A percentile compares a stretch with the other conserved stretches of the same genome.
These are phyloP conservation scores for Lasiosphaeriaceae sp. DNA, from an alignment of 495 filamentous ascomycete species.

Conservation along the genomic window DNA sequence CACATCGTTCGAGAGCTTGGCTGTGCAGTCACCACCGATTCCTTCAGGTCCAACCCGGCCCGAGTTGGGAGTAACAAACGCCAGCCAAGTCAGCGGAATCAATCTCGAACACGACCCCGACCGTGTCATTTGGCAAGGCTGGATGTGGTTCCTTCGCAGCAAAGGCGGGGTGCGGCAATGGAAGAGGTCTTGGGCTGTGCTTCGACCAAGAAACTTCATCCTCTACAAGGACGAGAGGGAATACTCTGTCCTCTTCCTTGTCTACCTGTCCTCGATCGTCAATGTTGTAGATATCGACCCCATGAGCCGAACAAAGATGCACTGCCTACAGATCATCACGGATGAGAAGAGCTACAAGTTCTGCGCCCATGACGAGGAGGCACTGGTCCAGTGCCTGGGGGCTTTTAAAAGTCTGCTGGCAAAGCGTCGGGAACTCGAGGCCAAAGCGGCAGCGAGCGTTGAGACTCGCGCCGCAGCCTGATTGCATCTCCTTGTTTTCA, in stretches of 20 bases:
- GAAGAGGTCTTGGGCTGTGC: constrained; percentile 90
- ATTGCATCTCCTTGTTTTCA: neutral
- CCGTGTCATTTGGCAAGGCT: constrained; percentile 87
- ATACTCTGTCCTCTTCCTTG: constrained; percentile 80
- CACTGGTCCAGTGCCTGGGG: constrained; percentile 78
- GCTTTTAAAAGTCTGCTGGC: constrained; percentile 84
- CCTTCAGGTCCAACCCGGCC: constrained; percentile 19
- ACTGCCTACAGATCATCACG: constrained; percentile 90
- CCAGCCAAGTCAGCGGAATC: constrained; percentile 54
- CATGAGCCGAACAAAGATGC: constrained; percentile 73
- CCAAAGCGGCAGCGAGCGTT: constrained; percentile 29
- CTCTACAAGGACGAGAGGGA: constrained; percentile 93
- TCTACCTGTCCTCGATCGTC: constrained; percentile 75
- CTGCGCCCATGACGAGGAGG: constrained; percentile 77
- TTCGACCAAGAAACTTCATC: constrained; percentile 81
- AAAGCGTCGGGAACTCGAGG: constrained; percentile 57
- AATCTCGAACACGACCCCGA: constrained; percentile 54
- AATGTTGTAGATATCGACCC: constrained; percentile 92
- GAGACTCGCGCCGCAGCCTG: constrained; percentile 6
- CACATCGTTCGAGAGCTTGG: constrained; percentile 42
- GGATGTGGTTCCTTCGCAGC: constrained; percentile 78
- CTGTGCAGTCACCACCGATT: constrained; percentile 32
- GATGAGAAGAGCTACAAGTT: constrained; percentile 92
- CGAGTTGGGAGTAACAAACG: constrained; percentile 43
- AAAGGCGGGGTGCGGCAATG: constrained; percentile 88